These are phyloP conservation scores for Cordyceps cicadae DNA, from an alignment of 2,329 filamentous ascomycete genomes.

Conservation along the genomic window DNA sequence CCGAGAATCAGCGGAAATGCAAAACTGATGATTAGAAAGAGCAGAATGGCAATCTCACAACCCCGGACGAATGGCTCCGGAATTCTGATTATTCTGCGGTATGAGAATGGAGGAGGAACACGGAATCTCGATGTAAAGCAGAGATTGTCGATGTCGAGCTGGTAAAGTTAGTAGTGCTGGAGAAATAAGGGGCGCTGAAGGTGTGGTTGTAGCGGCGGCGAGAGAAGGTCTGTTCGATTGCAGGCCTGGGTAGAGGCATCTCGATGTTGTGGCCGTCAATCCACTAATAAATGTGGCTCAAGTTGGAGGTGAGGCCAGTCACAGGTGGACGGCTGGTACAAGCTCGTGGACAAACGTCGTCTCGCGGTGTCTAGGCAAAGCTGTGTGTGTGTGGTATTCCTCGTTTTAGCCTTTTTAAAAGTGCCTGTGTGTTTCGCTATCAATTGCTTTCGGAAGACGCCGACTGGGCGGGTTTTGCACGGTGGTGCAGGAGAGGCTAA, in stretches of 20 bases:
- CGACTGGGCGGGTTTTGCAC: not conserved
- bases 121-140: slow-evolving; percentile 5
- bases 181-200: not conserved
- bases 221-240: not conserved
- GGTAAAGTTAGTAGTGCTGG: not conserved
- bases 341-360: not conserved
- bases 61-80: not conserved
- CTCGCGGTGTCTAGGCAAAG: not conserved
- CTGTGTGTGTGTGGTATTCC: not conserved
- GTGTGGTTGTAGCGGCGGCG: not conserved
- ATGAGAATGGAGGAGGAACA: not conserved
- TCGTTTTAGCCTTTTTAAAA: not conserved
- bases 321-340: not conserved
- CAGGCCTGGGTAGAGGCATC: not conserved
- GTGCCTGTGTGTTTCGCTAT: not conserved
- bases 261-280: slow-evolving; percentile 1
- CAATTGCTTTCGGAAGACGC: not conserved
- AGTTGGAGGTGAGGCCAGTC: not conserved
- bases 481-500: not conserved
- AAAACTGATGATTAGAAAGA: not conserved
- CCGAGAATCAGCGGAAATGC: not conserved
- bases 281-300: slow-evolving; percentile 6
- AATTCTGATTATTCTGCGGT: not conserved
- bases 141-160: not conserved
- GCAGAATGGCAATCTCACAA: not conserved